A percentile compares a stretch with the other conserved stretches of the same genome.
Conservation (phyloP, 2,329 filamentous ascomycete species). For the Cercospora sp. region DNA sequence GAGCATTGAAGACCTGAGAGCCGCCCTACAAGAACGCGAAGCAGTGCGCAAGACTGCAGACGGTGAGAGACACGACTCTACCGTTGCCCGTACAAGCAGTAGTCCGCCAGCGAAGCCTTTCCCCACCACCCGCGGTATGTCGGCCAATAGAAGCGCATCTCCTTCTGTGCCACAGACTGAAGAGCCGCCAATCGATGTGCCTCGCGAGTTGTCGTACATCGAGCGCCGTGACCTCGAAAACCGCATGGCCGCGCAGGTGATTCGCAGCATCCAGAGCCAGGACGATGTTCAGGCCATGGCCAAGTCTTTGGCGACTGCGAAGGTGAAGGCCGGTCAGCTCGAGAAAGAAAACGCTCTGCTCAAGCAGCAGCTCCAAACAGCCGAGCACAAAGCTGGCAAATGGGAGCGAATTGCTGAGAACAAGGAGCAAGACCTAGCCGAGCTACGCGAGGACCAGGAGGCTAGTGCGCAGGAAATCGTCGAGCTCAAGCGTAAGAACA, state of each 20-base stretch:
- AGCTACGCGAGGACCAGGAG: neutral
- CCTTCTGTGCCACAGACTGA: neutral
- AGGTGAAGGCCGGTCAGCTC: conserved; percentile 21
- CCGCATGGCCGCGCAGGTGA: conserved; percentile 13
- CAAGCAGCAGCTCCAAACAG: conserved; percentile 3
- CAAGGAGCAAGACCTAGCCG: conserved; percentile 10
- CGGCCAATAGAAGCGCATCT: neutral
- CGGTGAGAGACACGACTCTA: neutral
- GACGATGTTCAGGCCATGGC: conserved; percentile 22
- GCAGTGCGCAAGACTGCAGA: neutral
- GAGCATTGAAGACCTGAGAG: neutral
- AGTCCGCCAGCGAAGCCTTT: neutral
- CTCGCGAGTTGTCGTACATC: conserved; percentile 25
- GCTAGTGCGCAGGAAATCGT: neutral
- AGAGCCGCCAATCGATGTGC: conserved; percentile 17
- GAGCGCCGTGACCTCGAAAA: conserved; percentile 24
- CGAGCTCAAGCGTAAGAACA: conserved; percentile 11
- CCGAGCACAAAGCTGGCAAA: neutral
- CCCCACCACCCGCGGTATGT: neutral
- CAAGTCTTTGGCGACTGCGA: conserved; percentile 20
- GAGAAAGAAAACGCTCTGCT: conserved; percentile 17
- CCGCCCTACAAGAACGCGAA: neutral
- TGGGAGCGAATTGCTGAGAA: conserved; percentile 2
- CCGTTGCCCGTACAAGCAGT: neutral
- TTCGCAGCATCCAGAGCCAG: conserved; percentile 16